phyloP scores from a whole-genome alignment of 495 filamentous ascomycete genomes.

The Trichoderma orchidacearum region DNA sequence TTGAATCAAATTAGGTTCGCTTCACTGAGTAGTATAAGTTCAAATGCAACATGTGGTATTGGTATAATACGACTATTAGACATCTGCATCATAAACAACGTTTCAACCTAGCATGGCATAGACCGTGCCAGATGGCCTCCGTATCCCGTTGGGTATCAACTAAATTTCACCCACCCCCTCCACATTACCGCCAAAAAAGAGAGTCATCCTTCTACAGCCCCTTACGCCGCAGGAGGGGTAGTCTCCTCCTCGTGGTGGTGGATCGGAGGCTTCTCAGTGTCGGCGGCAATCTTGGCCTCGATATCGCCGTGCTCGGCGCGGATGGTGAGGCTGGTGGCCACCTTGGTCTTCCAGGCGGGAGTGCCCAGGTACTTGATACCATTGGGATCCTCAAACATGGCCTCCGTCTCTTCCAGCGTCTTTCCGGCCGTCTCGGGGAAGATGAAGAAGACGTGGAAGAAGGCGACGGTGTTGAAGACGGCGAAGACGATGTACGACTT shows the following conservation, averaged over 20 bases:
- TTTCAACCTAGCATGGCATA: background rate
- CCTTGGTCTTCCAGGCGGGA: conserved; percentile 1
- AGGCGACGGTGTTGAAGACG: conserved; percentile 53
- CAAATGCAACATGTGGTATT: background rate
- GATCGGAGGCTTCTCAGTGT: background rate
- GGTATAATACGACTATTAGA: conserved; percentile 1
- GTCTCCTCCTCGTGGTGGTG: background rate
- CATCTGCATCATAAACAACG: background rate
- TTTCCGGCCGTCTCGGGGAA: conserved; percentile 71
- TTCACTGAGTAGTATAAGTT: background rate
- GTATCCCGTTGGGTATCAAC: background rate
- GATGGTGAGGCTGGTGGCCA: background rate
- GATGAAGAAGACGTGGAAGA: conserved; percentile 55
- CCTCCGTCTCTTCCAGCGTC: conserved; percentile 57
- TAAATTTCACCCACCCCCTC: background rate
- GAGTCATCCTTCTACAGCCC: background rate
- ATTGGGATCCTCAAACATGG: conserved; percentile 22
- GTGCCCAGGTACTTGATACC: background rate
- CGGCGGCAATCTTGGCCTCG: background rate
- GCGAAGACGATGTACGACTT: conserved; percentile 58
- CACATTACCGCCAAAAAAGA: background rate
- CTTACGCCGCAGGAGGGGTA: background rate
- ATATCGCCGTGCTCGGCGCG: background rate
- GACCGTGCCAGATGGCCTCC: background rate
- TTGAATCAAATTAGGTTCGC: no score